Percentiles rank a stretch among this genome's conserved stretches.
These are phyloP conservation scores for Chlorophyllum brunneum DNA, from an alignment of 768 basidiomycete species.

Conservation along the genomic window DNA sequence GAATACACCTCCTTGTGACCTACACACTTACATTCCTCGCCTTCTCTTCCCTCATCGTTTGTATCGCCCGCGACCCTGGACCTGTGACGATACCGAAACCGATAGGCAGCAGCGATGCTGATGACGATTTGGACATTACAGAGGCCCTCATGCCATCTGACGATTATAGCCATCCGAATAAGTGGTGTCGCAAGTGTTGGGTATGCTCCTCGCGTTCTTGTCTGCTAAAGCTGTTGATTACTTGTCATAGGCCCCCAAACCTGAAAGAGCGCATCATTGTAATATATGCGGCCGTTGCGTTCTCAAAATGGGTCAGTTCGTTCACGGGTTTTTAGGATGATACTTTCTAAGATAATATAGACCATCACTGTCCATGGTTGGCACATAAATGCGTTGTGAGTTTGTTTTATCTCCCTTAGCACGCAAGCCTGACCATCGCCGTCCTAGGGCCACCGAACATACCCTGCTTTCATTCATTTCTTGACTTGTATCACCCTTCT, in stretches of 20 bases:
- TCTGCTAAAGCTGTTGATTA: background rate
- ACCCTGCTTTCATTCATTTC: conserved; percentile 82
- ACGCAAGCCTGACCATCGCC: background rate
- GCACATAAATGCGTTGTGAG: conserved; percentile 73
- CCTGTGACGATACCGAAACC: conserved; percentile 36
- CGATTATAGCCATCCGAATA: conserved; percentile 47
- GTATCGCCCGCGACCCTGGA: conserved; percentile 73
- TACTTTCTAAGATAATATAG: conserved; percentile 31
- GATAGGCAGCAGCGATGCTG: conserved; percentile 20
- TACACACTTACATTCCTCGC: conserved; percentile 68
- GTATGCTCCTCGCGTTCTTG: conserved; percentile 25
- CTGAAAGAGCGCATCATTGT: conserved; percentile 80
- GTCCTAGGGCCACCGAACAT: conserved; percentile 76
- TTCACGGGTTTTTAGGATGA: background rate
- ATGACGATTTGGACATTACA: conserved; percentile 43
- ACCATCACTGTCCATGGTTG: conserved; percentile 88
- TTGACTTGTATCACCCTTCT: conserved; percentile 60
- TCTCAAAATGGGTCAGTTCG: conserved; percentile 72
- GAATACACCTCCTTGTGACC: conserved; percentile 51
- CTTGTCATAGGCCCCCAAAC: conserved; percentile 54
- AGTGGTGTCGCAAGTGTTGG: conserved; percentile 80
- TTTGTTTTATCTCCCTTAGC: conserved; percentile 2
- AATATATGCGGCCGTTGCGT: conserved; percentile 72
- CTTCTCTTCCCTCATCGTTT: conserved; percentile 70
- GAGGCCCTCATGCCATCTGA: conserved; percentile 57